Conservation (phyloP, 768 basidiomycete species). For the Russula sp. region DNA sequence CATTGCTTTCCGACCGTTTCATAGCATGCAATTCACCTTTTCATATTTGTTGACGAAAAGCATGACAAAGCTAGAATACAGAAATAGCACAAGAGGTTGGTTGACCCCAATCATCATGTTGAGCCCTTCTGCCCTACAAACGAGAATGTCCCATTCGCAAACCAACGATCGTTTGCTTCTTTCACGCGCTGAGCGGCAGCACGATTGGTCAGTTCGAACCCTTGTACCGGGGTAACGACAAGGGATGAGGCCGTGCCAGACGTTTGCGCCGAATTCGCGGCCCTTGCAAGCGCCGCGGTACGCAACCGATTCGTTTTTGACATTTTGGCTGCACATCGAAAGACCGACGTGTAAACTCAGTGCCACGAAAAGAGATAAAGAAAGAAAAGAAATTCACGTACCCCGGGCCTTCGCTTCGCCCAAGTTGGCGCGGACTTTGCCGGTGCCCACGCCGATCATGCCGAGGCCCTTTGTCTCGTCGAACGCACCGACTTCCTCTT, state of each 20-base stretch:
- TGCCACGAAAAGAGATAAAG: neutral
- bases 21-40: neutral
- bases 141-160: conserved; percentile 78
- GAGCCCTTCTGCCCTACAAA: conserved; percentile 56
- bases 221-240: conserved; percentile 94
- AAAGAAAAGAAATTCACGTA: conserved; percentile 31
- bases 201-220: conserved; percentile 92
- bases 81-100: neutral
- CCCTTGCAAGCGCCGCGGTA: conserved; percentile 72
- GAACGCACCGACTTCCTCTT: conserved; percentile 93
- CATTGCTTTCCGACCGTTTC: neutral
- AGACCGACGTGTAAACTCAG: conserved; percentile 4
- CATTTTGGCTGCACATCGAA: conserved; percentile 68
- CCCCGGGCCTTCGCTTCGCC: conserved; percentile 91
- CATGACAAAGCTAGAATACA: neutral
- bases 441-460: conserved; percentile 86
- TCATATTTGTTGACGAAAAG: neutral
- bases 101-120: neutral
- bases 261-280: conserved; percentile 48
- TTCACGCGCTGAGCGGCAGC: conserved; percentile 83
- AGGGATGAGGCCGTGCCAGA: conserved; percentile 89
- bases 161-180: conserved; percentile 97
- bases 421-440: conserved; percentile 80
- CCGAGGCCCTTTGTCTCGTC: conserved; percentile 98
- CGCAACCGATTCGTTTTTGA: conserved; percentile 92